Base-by-base conservation (phyloP, 345 rosid species). In the Bruguiera sexangula region DNA sequence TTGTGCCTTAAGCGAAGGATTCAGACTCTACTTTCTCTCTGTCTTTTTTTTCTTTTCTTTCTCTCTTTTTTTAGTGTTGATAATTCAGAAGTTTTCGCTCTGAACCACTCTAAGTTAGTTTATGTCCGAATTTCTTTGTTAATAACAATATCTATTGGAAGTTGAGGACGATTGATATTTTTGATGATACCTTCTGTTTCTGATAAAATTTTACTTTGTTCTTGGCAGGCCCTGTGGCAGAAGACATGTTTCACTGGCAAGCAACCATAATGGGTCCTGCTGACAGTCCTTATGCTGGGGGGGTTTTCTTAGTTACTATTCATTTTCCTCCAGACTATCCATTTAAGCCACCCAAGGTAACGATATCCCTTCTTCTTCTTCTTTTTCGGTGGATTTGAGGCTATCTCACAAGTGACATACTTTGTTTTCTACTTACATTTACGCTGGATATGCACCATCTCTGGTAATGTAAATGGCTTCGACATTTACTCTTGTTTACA, bases 201-300 rank as follows among this genome's bases (percentile, higher is more conserved):
- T 22, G 24, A 27, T 26, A 55, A 55, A 21, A 15, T 13, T 27
- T 10, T 55, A 8, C 4, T 43, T 48, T 22, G 48, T 8, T 63
- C 52, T 31, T 73, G 68, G 37, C 68, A 78, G 81, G 81, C 29
- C 81, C 81, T 48, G 81, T 78, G 29, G 81, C 78, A 20, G 81
- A 78, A 52, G 81, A 78, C 72, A 70, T 78, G 81, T 78, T 78
- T 71, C 81, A 78, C 65, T 78, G 81, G 81, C 81, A 78, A 61
- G 81, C 81, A 66, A 78, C 81, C 18, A 70, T 78, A 55, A 78
- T 78, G 81, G 81, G 81, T 27, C 81, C 81, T 8, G 26, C 78
- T 0, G 81, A 78, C 61, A 78, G 81, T 66, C 81, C 81, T 29
- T 78, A 69, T 62, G 61, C 78, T 31, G 81, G 81, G 4, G 81